Percentiles rank a stretch among this genome's conserved stretches.
Evolutionary conservation across 2,329 filamentous ascomycete species (phyloP).

Genomic region (Rhynchosporium graminicola): DNA sequence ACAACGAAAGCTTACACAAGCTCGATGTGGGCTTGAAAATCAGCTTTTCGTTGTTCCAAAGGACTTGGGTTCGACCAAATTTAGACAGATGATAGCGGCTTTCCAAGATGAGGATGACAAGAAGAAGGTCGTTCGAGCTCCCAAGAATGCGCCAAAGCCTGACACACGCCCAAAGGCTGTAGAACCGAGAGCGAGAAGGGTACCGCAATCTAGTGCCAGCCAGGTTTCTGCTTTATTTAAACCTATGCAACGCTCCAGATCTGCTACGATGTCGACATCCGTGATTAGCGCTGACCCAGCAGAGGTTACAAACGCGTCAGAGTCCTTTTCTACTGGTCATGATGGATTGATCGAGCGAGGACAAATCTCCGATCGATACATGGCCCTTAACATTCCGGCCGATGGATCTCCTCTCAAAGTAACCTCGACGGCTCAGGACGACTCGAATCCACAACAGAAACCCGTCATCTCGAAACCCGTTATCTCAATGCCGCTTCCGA

Average conservation of each 20-base stretch:
- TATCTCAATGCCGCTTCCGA: not conserved
- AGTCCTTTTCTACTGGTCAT: not conserved
- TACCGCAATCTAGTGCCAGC: not conserved
- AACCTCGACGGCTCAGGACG: not conserved
- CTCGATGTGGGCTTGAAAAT: slow-evolving; percentile 12
- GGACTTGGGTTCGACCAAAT: slow-evolving; percentile 8
- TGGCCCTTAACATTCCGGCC: not conserved
- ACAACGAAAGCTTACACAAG: slow-evolving; percentile 17
- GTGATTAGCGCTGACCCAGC: not conserved
- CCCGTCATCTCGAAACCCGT: not conserved
- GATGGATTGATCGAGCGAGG: not conserved
- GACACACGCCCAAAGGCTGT: not conserved
- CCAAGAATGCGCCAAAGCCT: not conserved
- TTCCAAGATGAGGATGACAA: slow-evolving; percentile 9
- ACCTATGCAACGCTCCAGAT: not conserved
- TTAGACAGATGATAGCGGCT: slow-evolving; percentile 4
- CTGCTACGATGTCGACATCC: not conserved
- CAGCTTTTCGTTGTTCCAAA: slow-evolving; percentile 18
- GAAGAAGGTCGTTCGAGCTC: not conserved
- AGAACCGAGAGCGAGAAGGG: not conserved
- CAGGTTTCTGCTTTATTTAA: not conserved
- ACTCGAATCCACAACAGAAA: not conserved
- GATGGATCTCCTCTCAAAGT: not conserved
- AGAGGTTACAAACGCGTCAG: not conserved
- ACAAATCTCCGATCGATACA: not conserved